Conservation (phyloP, 2,329 filamentous ascomycete species). For the Aspergillus sp. region DNA sequence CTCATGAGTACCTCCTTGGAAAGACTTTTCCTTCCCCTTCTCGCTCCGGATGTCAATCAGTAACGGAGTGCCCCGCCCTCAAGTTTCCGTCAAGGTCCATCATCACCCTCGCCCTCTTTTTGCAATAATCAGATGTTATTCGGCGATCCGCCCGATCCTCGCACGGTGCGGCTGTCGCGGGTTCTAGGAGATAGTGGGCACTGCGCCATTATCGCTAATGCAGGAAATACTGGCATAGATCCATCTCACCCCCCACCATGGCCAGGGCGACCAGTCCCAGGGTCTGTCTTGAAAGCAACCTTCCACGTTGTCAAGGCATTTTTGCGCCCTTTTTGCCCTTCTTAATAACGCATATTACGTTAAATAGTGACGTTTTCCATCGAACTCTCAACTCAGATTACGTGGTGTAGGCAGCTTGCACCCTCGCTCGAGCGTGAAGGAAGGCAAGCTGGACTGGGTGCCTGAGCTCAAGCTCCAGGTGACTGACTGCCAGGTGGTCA, state of each 20-base stretch:
- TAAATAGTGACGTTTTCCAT: too few species aligned
- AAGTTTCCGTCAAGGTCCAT: not conserved
- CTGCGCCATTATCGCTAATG: slow-evolving; percentile 8
- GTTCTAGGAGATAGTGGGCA: not conserved
- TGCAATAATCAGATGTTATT: not conserved
- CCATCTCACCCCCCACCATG: not conserved
- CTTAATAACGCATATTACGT: not conserved
- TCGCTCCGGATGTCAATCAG: not conserved
- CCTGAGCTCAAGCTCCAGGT: slow-evolving; percentile 1
- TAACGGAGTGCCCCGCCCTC: not conserved
- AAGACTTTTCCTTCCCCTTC: not conserved
- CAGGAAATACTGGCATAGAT: slow-evolving; percentile 3
- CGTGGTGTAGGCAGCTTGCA: not conserved
- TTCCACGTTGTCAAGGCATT: not conserved
- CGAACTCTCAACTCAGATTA: not conserved
- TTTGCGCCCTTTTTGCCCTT: not conserved
- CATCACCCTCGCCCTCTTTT: not conserved
- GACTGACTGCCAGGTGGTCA: not conserved
- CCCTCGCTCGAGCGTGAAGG: not conserved
- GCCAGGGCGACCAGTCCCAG: not conserved
- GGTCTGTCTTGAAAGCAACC: not conserved
- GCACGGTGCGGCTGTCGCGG: slow-evolving; percentile 7
- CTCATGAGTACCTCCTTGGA: not conserved
- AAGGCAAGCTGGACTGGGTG: not conserved
- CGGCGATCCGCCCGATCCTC: not conserved